phyloP scores from a whole-genome alignment of 2,329 filamentous ascomycete genomes.

The Colletotrichum sp. region DNA sequence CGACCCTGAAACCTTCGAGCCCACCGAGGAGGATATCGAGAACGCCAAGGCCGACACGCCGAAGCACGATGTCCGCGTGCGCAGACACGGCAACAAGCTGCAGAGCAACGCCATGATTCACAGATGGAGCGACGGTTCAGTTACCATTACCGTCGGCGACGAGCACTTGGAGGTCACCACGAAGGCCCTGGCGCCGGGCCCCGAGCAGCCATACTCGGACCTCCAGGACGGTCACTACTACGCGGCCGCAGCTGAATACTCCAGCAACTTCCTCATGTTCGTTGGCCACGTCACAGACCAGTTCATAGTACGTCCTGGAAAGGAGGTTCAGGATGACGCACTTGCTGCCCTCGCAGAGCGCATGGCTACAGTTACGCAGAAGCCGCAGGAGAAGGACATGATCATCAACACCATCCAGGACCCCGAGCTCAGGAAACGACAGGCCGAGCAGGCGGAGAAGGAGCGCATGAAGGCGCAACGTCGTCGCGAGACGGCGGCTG shows the following conservation, averaged over 20 bases:
- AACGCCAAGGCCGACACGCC: conserved; percentile 61
- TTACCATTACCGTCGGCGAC: conserved; percentile 76
- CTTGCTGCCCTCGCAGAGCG: conserved; percentile 70
- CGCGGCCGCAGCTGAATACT: conserved; percentile 72
- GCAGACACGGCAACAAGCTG: conserved; percentile 68
- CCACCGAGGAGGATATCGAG: conserved; percentile 58
- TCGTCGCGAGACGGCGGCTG: conserved; percentile 70
- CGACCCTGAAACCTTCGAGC: conserved; percentile 68
- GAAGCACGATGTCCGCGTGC: conserved; percentile 72
- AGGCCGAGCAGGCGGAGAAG: conserved; percentile 77
- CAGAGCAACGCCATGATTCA: conserved; percentile 79
- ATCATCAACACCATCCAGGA: conserved; percentile 75
- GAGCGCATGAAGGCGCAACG: conserved; percentile 72
- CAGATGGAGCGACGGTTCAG: conserved; percentile 80
- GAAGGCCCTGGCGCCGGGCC: conserved; percentile 70
- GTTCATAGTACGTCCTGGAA: conserved; percentile 71
- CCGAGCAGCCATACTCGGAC: conserved; percentile 65
- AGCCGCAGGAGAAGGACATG: conserved; percentile 62
- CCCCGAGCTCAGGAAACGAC: conserved; percentile 75
- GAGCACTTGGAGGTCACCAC: conserved; percentile 78
- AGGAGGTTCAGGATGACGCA: conserved; percentile 73
- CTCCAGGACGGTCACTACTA: conserved; percentile 78
- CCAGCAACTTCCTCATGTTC: conserved; percentile 71
- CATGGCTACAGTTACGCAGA: conserved; percentile 68
- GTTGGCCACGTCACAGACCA: conserved; percentile 79